These are phyloP conservation scores for Pilaira anomala DNA, from an alignment of 192 early-diverging fungal genomes.

Conservation along the genomic window DNA sequence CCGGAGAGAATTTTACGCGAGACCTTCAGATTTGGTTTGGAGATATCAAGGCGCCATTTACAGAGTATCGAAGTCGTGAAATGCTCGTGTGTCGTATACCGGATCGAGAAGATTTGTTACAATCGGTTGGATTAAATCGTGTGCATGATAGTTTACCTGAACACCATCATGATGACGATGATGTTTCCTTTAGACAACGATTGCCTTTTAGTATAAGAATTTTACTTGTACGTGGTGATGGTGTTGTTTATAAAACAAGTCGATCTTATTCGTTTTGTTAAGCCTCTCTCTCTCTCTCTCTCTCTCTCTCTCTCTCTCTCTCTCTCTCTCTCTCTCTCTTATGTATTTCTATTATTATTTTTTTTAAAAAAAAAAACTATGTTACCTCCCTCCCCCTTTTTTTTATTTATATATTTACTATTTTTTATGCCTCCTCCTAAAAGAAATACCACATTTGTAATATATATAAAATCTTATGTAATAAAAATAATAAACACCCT, in stretches of 20 bases:
- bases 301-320: background rate
- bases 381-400: too few relatives aligned
- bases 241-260: constrained; percentile 36
- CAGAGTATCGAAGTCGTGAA: constrained; percentile 40
- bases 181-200: constrained; percentile 20
- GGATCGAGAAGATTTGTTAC: background rate
- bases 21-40: constrained; percentile 66
- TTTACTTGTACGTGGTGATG: constrained; percentile 36
- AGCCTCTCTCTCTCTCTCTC: background rate
- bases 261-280: constrained; percentile 24
- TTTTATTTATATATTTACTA: too few relatives aligned
- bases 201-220: constrained; percentile 26
- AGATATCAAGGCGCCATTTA: constrained; percentile 19
- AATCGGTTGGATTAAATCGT: constrained; percentile 5
- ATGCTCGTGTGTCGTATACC: constrained; percentile 44
- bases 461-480: too few relatives aligned
- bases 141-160: background rate
- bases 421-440: too few relatives aligned
- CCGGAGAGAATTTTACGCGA: constrained; percentile 63
- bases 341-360: too few relatives aligned
- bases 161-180: background rate
- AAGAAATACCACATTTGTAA: too few relatives aligned
- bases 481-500: too few relatives aligned
- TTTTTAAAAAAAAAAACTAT: too few relatives aligned
- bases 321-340: background rate